Base-by-base conservation (phyloP, 257 asterid species). In the Euphrasia confusa region DNA sequence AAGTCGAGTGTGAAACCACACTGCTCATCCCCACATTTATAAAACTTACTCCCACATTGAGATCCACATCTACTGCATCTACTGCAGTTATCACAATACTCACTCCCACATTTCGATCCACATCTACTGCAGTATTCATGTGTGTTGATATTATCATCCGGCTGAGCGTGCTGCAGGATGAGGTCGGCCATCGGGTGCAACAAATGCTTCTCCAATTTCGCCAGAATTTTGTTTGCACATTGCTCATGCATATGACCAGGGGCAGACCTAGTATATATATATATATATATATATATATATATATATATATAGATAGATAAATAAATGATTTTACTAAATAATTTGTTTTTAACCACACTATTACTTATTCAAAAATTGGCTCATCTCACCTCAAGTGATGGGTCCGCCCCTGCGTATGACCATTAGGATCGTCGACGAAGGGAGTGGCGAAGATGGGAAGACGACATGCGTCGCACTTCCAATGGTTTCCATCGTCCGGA, bases 371-470 rank as follows among this genome's bases (percentile, higher is more conserved):
- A n/a, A n/a, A n/a, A n/a, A n/a, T n/a, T n/a, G n/a, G n/a, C n/a
- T n/a, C n/a, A n/a, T n/a, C n/a, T n/a, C n/a, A n/a, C n/a, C n/a
- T n/a, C n/a, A n/a, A n/a, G n/a, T n/a, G n/a, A n/a, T n/a, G n/a
- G n/a, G n/a, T n/a, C n/a, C n/a, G n/a, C n/a, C n/a, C n/a, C n/a
- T n/a, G n/a, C n/a, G n/a, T n/a, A n/a, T n/a, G n/a, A n/a, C n/a
- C n/a, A 2, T 4, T 18, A n/a, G n/a, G n/a, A n/a, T n/a, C n/a
- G n/a, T 21, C 2, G 58, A 18, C 40, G 61, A n/a, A n/a, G n/a
- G 61, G 69, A 4, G 70, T 65, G 32, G 47, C 55, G 65, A 61
- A 61, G 54, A 61, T 61, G 14, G 55, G 65, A 18, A 61, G 40
- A 3, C 6, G 48, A 33, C 65, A 61, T 10, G 39, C 55, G 49